Evolutionary conservation across 345 rosid species (phyloP).

Genomic region (Lumnitzera racemosa): DNA sequence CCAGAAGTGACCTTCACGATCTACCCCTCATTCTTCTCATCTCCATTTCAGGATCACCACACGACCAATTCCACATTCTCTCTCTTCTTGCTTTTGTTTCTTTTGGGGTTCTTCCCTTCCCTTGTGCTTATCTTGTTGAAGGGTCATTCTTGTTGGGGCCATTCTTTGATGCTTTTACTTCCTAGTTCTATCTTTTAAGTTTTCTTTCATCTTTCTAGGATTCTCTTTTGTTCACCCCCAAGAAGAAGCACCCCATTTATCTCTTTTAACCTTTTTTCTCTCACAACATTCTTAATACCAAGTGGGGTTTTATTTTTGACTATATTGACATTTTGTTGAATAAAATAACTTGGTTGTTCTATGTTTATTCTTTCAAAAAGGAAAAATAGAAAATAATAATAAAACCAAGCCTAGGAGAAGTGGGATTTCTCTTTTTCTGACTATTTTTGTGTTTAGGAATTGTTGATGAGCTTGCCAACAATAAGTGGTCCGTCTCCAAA

Average conservation of each 20-base stretch:
- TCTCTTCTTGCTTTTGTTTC: background rate
- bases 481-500: constrained; percentile 11
- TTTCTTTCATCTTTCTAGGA: constrained; percentile 4
- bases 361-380: no score
- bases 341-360: no score
- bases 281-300: background rate
- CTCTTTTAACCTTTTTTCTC: background rate
- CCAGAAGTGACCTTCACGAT: constrained; percentile 13
- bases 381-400: no score
- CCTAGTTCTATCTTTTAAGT: background rate
- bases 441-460: background rate
- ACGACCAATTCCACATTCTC: constrained; percentile 11
- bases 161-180: background rate
- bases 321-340: no score
- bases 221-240: background rate
- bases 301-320: background rate
- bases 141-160: background rate
- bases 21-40: background rate
- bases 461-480: constrained; percentile 11
- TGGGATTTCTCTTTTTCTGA: background rate
- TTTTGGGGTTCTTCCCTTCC: background rate
- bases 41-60: constrained; percentile 15
- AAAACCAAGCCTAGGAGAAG: no score
- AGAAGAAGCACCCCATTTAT: background rate
- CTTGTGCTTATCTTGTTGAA: background rate